These are phyloP conservation scores for Candida argentea DNA, from an alignment of 805 yeast genomes.

Conservation along the genomic window DNA sequence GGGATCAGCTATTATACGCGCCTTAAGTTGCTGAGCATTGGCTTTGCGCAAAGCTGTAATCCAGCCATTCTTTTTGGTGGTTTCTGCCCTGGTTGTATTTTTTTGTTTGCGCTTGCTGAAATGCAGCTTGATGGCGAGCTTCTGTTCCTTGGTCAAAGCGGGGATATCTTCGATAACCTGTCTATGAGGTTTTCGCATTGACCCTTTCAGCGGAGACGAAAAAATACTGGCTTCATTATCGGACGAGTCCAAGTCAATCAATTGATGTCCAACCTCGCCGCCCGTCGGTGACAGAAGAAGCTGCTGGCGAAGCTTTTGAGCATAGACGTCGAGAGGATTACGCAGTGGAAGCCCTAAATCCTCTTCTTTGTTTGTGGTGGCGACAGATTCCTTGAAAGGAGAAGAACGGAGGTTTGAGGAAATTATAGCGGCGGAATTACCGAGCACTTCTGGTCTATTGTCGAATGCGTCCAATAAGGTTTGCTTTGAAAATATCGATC, in stretches of 20 bases:
- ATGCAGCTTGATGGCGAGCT: constrained; percentile 21
- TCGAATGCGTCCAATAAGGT: constrained; percentile 25
- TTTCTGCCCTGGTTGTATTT: constrained; percentile 3
- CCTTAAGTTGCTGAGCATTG: constrained; percentile 33
- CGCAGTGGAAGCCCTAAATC: constrained; percentile 6
- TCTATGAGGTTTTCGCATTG: too few species aligned
- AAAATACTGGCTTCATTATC: neutral
- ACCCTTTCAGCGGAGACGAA: too few species aligned
- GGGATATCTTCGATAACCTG: constrained; percentile 17
- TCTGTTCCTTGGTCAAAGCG: constrained; percentile 21
- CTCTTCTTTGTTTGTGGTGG: constrained; percentile 7
- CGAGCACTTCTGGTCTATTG: constrained; percentile 10
- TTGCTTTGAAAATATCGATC: constrained; percentile 18
- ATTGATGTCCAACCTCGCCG: constrained; percentile 2
- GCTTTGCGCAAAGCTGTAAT: constrained; percentile 30
- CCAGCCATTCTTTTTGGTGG: constrained; percentile 19
- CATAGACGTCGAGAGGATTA: constrained; percentile 27
- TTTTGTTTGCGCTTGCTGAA: constrained; percentile 16
- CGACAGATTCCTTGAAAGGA: constrained; percentile 11
- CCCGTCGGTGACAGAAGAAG: constrained; percentile 17
- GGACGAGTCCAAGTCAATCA: neutral
- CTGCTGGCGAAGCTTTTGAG: constrained; percentile 19
- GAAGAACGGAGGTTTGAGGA: constrained; percentile 25
- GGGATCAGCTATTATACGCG: constrained; percentile 12
- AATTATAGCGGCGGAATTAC: constrained; percentile 4